Conservation (phyloP, 139 green algal genomes). For the Volvox africanus region DNA sequence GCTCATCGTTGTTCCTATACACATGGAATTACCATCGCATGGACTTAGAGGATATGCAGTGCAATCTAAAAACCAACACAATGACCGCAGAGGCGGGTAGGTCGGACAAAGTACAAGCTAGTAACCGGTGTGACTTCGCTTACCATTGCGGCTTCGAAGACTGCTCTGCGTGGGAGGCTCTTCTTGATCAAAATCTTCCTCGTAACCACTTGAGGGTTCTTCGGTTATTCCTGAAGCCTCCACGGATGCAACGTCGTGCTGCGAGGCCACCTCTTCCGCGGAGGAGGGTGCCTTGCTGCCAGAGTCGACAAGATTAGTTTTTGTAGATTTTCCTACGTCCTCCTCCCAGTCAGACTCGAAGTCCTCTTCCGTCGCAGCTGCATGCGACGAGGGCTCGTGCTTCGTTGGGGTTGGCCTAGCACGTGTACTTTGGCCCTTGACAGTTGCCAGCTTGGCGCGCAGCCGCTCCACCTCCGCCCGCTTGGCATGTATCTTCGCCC, state of each 20-base stretch:
- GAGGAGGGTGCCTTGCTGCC: not conserved
- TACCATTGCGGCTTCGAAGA: not conserved
- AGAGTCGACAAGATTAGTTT: not conserved
- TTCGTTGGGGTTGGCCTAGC: not conserved
- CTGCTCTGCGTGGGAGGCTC: not conserved
- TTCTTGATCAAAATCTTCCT: not conserved
- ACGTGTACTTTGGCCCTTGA: not conserved
- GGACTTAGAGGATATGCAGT: too few relatives aligned
- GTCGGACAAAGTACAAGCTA: too few relatives aligned
- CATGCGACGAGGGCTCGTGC: not conserved
- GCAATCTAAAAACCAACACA: too few relatives aligned
- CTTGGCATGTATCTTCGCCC: slow-evolving; percentile 37
- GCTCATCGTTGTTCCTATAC: not conserved
- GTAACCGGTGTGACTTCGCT: too few relatives aligned
- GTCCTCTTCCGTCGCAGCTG: not conserved
- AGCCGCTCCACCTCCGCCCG: slow-evolving; percentile 29
- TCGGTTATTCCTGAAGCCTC: not conserved
- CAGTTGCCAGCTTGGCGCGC: slow-evolving; percentile 15
- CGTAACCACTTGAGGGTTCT: not conserved
- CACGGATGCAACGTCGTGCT: not conserved
- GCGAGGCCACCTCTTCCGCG: not conserved
- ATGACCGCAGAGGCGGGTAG: too few relatives aligned
- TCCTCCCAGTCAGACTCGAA: not conserved
- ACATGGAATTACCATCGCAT: too few relatives aligned
- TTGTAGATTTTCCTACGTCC: not conserved